phyloP scores from a whole-genome alignment of 257 asterid genomes.

The Thymus quinquecostatus region DNA sequence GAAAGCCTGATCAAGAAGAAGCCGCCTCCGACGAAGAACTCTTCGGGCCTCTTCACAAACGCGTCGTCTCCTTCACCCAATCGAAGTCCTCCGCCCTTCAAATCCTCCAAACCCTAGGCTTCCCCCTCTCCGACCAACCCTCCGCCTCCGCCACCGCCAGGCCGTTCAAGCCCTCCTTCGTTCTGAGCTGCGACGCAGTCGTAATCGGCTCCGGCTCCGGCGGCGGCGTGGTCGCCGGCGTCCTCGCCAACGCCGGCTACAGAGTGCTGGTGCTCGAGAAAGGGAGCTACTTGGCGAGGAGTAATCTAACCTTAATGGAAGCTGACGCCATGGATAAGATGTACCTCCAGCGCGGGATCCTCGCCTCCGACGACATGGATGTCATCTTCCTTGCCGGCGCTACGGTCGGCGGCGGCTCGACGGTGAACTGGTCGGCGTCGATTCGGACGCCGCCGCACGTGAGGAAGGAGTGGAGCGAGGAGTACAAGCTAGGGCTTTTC shows the following conservation, averaged over 20 bases:
- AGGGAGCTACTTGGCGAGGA: conserved; percentile 65
- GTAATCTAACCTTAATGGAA: conserved; percentile 65
- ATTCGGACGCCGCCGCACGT: conserved; percentile 73
- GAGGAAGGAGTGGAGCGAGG: conserved; percentile 65
- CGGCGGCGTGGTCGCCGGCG: conserved; percentile 86
- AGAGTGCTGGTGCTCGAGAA: conserved; percentile 79
- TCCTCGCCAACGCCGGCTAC: conserved; percentile 79
- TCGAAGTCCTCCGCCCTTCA: conserved; percentile 34
- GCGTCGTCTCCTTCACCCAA: conserved; percentile 46
- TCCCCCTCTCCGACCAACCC: conserved; percentile 35
- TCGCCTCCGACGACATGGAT: conserved; percentile 50
- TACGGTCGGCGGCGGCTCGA: conserved; percentile 91
- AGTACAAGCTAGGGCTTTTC: conserved; percentile 45
- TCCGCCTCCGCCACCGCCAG: not conserved
- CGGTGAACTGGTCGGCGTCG: conserved; percentile 89
- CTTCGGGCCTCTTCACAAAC: conserved; percentile 49
- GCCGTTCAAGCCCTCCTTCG: conserved; percentile 36
- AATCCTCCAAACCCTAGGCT: conserved; percentile 46
- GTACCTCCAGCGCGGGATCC: conserved; percentile 68
- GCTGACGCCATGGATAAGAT: conserved; percentile 72
- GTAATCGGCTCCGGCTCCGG: conserved; percentile 94
- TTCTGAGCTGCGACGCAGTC: conserved; percentile 65
- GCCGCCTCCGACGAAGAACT: conserved; percentile 29
- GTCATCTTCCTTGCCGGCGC: conserved; percentile 74
- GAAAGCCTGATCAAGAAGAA: conserved; percentile 17